Conservation (phyloP, 75 land plant species). For the Selaginella tamariscina region DNA sequence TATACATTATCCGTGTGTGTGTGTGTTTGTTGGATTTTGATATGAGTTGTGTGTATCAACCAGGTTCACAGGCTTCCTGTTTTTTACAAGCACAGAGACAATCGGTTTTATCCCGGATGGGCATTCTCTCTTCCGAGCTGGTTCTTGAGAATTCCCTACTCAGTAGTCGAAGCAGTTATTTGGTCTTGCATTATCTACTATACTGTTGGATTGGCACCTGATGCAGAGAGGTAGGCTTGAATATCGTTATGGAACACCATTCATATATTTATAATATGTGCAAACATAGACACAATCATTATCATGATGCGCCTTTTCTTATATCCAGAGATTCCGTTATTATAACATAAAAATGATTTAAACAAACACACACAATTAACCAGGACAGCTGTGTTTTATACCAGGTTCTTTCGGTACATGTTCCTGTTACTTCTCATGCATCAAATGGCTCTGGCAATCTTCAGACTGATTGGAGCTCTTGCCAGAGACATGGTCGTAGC, state of each 20-base stretch:
- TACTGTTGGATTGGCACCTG: conserved; percentile 55
- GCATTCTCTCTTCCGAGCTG: conserved; percentile 56
- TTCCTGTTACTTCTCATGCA: conserved; percentile 45
- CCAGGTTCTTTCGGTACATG: conserved; percentile 58
- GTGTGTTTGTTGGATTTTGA: no score
- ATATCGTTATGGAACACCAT: background rate
- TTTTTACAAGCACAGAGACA: conserved; percentile 77
- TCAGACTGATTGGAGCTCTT: conserved; percentile 55
- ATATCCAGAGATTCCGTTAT: background rate
- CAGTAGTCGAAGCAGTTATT: conserved; percentile 50
- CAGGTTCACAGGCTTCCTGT: conserved; percentile 65
- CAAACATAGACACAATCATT: background rate
- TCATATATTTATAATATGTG: background rate
- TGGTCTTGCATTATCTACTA: conserved; percentile 73
- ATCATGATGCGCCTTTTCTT: background rate
- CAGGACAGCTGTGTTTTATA: conserved; percentile 2
- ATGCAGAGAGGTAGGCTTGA: conserved; percentile 54
- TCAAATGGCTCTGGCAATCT: conserved; percentile 63
- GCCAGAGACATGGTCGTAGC: conserved; percentile 65
- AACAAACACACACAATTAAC: background rate
- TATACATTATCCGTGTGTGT: no score
- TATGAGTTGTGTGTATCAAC: no score
- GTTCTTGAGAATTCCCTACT: conserved; percentile 69
- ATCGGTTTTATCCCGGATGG: conserved; percentile 72
- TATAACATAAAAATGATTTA: background rate